phyloP scores from a whole-genome alignment of 768 basidiomycete species.

The Hygrophorus russula region DNA sequence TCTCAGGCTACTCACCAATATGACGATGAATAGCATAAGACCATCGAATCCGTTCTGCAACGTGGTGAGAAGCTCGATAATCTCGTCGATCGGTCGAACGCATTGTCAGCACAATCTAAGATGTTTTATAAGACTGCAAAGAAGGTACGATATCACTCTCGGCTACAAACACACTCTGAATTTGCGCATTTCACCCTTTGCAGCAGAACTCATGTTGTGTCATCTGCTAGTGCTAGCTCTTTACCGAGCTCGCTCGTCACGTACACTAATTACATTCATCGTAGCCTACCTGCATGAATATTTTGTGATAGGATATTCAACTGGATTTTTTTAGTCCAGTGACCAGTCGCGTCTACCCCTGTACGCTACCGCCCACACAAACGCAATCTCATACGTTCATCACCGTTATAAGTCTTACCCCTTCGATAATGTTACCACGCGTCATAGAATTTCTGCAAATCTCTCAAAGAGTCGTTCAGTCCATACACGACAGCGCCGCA shows the following conservation, averaged over 20 bases:
- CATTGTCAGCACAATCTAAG: slow-evolving; percentile 83
- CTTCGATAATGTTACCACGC: neutral
- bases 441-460: neutral
- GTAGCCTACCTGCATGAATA: slow-evolving; percentile 3
- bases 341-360: neutral
- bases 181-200: slow-evolving; percentile 1
- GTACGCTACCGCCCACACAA: neutral
- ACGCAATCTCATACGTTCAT: neutral
- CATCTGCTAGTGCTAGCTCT: slow-evolving; percentile 44
- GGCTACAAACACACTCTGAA: neutral
- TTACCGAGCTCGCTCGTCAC: neutral
- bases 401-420: neutral
- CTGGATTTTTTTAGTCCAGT: neutral
- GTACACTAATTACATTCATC: slow-evolving; percentile 7
- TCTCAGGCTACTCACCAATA: no score
- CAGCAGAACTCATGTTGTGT: slow-evolving; percentile 96
- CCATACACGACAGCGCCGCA: slow-evolving; percentile 11
- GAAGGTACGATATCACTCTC: slow-evolving; percentile 51
- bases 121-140: slow-evolving; percentile 99
- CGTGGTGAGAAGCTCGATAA: slow-evolving; percentile 96
- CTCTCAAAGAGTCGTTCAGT: slow-evolving; percentile 11
- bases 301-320: neutral
- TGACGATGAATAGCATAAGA: slow-evolving; percentile 70
- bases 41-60: slow-evolving; percentile 93
- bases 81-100: slow-evolving; percentile 87